phyloP scores from a whole-genome alignment of 768 basidiomycete species.

The Mycena polygramma region DNA sequence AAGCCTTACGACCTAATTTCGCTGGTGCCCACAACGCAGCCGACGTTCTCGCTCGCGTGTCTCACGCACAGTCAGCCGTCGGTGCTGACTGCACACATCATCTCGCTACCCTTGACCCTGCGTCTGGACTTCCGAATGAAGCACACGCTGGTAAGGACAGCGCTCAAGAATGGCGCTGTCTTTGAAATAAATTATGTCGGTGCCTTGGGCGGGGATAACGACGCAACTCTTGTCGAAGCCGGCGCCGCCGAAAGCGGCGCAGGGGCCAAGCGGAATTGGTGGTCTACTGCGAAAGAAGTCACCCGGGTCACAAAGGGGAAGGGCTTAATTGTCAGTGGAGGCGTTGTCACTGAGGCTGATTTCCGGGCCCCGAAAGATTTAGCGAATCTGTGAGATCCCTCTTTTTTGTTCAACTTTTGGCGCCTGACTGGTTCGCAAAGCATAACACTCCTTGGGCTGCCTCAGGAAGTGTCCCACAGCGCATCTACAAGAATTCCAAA shows the following conservation, averaged over 20 bases:
- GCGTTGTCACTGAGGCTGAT: slow-evolving; percentile 71
- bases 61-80: slow-evolving; percentile 85
- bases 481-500: slow-evolving; percentile 72
- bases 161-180: slow-evolving; percentile 84
- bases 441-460: slow-evolving; percentile 73
- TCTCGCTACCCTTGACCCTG: slow-evolving; percentile 81
- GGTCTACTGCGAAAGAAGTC: slow-evolving; percentile 84
- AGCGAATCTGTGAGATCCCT: slow-evolving; percentile 73
- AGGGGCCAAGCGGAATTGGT: slow-evolving; percentile 83
- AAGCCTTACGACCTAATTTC: slow-evolving; percentile 83
- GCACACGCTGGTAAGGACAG: slow-evolving; percentile 85
- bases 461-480: slow-evolving; percentile 77
- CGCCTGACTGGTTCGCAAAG: slow-evolving; percentile 50
- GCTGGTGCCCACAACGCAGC: slow-evolving; percentile 77
- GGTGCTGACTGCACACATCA: slow-evolving; percentile 82
- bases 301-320: slow-evolving; percentile 86
- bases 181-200: slow-evolving; percentile 88
- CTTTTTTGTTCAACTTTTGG: not conserved
- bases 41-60: slow-evolving; percentile 83
- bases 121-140: slow-evolving; percentile 86
- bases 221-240: slow-evolving; percentile 57
- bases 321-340: slow-evolving; percentile 79
- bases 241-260: slow-evolving; percentile 67
- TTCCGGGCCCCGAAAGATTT: slow-evolving; percentile 80
- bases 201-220: slow-evolving; percentile 74